Conservation (phyloP, 176 grass and related monocot species). For the Lolium perenne region DNA sequence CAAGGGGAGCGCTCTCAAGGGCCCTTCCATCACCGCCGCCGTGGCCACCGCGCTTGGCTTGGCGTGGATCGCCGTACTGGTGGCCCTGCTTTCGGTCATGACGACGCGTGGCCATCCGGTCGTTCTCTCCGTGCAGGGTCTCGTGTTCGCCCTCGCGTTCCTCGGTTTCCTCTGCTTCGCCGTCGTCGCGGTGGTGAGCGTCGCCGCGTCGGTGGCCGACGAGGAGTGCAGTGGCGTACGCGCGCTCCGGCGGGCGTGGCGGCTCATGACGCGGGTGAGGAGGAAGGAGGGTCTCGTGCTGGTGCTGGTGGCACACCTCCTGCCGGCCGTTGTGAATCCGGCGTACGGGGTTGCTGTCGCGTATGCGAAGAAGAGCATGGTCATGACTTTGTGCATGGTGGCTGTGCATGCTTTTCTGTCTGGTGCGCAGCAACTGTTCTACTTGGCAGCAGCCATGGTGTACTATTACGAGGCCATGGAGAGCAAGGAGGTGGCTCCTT, state of each 20-base stretch:
- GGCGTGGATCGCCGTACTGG: not conserved
- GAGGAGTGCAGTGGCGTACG: not conserved
- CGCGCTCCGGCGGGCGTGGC: conserved; percentile 33
- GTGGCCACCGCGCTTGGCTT: not conserved
- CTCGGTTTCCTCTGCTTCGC: conserved; percentile 19
- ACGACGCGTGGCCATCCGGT: no score
- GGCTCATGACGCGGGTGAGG: conserved; percentile 29
- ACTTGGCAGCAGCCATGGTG: not conserved
- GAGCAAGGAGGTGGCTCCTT: not conserved
- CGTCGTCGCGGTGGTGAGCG: not conserved
- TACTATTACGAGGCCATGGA: conserved; percentile 36
- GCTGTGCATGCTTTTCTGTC: not conserved
- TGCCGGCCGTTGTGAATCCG: not conserved
- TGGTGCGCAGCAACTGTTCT: not conserved
- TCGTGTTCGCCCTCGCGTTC: not conserved
- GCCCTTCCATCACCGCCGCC: conserved; percentile 36
- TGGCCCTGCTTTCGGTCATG: not conserved
- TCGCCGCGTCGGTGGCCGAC: conserved; percentile 26
- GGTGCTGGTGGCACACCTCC: not conserved
- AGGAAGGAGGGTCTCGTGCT: conserved; percentile 34
- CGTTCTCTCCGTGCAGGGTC: not conserved
- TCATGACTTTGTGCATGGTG: not conserved
- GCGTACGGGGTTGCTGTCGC: not conserved
- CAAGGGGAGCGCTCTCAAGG: not conserved
- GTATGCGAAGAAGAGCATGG: not conserved